Evolutionary conservation across 257 asterid genomes (phyloP).

Genomic region (Prunella vulgaris): DNA sequence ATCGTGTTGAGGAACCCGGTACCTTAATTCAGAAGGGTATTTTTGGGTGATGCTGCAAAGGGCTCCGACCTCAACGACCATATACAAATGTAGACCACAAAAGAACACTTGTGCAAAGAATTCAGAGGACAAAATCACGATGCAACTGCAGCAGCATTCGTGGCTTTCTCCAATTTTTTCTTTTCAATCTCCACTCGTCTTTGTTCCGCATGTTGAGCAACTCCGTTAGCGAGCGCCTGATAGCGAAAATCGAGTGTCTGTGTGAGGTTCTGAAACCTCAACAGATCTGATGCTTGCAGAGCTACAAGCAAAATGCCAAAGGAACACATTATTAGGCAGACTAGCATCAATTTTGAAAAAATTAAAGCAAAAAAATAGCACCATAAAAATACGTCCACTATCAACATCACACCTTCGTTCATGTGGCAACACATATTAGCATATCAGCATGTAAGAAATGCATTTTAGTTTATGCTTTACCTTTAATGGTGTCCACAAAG

Average conservation of each 20-base stretch:
- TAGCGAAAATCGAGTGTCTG: constrained; percentile 79
- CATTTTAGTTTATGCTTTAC: constrained; percentile 29
- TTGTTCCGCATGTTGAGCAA: constrained; percentile 92
- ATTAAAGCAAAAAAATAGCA: too few relatives aligned
- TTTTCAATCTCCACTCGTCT: constrained; percentile 80
- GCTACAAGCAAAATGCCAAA: constrained; percentile 36
- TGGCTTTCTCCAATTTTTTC: constrained; percentile 60
- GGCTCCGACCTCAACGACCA: constrained; percentile 27
- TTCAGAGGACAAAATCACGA: constrained; percentile 38
- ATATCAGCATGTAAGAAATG: too few relatives aligned
- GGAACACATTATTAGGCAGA: too few relatives aligned
- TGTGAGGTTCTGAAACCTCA: constrained; percentile 84
- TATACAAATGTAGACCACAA: constrained; percentile 22
- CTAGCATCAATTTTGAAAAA: too few relatives aligned
- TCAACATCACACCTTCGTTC: too few relatives aligned
- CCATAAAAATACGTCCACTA: too few relatives aligned
- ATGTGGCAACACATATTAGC: too few relatives aligned
- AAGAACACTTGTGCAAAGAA: constrained; percentile 33
- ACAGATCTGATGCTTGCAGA: constrained; percentile 76
- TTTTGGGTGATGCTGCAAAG: constrained; percentile 11
- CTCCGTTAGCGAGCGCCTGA: constrained; percentile 85
- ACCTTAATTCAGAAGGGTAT: constrained; percentile 9
- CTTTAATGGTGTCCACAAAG: constrained; percentile 85
- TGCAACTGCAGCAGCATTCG: constrained; percentile 44
- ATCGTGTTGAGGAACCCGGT: constrained; percentile 25